Percentiles rank a stretch among this genome's conserved stretches.
These are phyloP conservation scores for Cryptosporidium sp. DNA, from an alignment of 169 alveolate species.

Conservation along the genomic window DNA sequence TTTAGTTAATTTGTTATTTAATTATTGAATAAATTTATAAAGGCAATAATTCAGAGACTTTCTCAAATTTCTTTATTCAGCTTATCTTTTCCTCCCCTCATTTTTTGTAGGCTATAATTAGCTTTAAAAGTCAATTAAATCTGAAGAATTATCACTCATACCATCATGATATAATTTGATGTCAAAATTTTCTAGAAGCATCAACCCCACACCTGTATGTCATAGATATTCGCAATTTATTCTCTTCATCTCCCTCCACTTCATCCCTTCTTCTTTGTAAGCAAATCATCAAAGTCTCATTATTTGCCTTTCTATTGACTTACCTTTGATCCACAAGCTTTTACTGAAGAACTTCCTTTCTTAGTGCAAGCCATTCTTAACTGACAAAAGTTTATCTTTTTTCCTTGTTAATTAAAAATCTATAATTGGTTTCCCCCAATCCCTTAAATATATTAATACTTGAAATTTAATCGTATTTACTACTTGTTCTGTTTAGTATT, in stretches of 20 bases:
- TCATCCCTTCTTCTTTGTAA: neutral
- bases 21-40: neutral
- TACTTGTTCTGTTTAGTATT: constrained; percentile 15
- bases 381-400: neutral
- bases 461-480: constrained; percentile 7
- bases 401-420: neutral
- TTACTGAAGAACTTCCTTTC: constrained; percentile 5
- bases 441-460: constrained; percentile 1
- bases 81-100: neutral
- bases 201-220: neutral
- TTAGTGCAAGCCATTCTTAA: constrained; percentile 18
- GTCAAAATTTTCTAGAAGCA: neutral
- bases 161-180: no score
- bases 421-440: neutral
- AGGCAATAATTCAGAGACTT: neutral
- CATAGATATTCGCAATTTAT: neutral
- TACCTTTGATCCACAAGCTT: constrained; percentile 29
- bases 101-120: no score
- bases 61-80: neutral
- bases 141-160: no score
- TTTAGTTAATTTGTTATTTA: neutral
- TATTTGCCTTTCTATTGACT: neutral
- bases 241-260: neutral
- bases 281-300: neutral
- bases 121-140: neutral